A percentile compares a stretch with the other conserved stretches of the same genome.
Evolutionary conservation across 2,329 filamentous ascomycete species (phyloP).

Genomic region (Sarocladium brachiariae): DNA sequence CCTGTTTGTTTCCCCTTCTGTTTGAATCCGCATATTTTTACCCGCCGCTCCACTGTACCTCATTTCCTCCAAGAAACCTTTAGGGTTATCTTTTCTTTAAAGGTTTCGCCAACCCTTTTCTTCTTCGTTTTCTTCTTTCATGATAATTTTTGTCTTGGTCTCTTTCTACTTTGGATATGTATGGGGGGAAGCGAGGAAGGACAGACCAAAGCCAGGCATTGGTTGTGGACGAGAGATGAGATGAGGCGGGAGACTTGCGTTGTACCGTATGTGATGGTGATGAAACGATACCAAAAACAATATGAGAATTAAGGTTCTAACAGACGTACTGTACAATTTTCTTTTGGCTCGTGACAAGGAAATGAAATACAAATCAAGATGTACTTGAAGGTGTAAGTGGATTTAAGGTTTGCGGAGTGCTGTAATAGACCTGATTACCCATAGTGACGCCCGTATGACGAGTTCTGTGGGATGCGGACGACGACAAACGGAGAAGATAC

Average conservation of each 20-base stretch:
- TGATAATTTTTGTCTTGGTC: background rate
- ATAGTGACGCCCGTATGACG: no score
- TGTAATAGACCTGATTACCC: no score
- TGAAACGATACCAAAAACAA: slow-evolving; percentile 2
- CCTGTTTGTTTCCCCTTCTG: no score
- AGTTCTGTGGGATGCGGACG: no score
- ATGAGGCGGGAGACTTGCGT: background rate
- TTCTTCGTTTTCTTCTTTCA: background rate
- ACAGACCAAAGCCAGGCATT: background rate
- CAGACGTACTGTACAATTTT: no score
- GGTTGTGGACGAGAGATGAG: background rate
- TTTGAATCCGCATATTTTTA: background rate
- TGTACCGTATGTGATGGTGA: slow-evolving; percentile 3
- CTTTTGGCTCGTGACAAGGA: no score
- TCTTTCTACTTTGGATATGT: background rate
- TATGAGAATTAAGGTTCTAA: slow-evolving; percentile 5
- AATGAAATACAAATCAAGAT: no score
- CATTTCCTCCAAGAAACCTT: background rate
- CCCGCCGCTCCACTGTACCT: background rate
- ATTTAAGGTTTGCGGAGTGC: no score
- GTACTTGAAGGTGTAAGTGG: no score
- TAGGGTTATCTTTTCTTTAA: no score
- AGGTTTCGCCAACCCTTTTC: background rate
- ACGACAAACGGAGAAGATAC: background rate
- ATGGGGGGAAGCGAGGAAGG: background rate